Base-by-base conservation (phyloP, 2,329 filamentous ascomycete genomes). In the Fusarium devonianum region DNA sequence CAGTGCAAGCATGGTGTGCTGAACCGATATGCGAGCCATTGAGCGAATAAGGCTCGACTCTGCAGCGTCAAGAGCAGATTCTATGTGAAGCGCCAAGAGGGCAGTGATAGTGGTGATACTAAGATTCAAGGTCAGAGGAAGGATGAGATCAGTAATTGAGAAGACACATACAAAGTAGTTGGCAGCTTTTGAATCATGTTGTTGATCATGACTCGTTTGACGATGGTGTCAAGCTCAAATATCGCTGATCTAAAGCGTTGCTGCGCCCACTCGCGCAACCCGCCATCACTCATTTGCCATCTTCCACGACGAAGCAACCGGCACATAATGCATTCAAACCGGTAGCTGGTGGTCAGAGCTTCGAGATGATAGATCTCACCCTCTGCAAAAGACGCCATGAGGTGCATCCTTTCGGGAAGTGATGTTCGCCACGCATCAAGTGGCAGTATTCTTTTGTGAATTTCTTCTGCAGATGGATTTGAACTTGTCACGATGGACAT, bases 281-380 rank as follows among this genome's bases (percentile, higher is more conserved):
- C 11, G 0, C 4, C 28, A 11, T 50, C 29, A 0, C 14, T 12
- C 2, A 40, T 17, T 2, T 36, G 36, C 49, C 49, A 54, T 23
- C 49, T 14, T 2, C 45, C 45, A 3, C 56, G 53, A 2, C 29
- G 38, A 1, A 60, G 7, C 3, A 57, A 28, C 4, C 57, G 57
- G 12, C 48, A 56, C 33, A 60, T 45, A 5, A 60, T 49, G 3
- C 44, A 48, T 8, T 60, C 56, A 16, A 60, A 55, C 2, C 57
- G 39, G 10, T 60, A 60, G 10, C 57, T 60, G 0, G n/a, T 60
- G 0, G 44, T 49, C 2, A 54, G 33, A 7, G 30, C 41, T 2
- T 60, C 41, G 3, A 29, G 16, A 3, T 26, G 8, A 1, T 40
- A 53, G 1, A 48, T 23, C 3, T 53, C 50, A 3, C 30, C 11